These are phyloP conservation scores for Cornus controversa DNA, from an alignment of 148 eudicot species.

Conservation along the genomic window DNA sequence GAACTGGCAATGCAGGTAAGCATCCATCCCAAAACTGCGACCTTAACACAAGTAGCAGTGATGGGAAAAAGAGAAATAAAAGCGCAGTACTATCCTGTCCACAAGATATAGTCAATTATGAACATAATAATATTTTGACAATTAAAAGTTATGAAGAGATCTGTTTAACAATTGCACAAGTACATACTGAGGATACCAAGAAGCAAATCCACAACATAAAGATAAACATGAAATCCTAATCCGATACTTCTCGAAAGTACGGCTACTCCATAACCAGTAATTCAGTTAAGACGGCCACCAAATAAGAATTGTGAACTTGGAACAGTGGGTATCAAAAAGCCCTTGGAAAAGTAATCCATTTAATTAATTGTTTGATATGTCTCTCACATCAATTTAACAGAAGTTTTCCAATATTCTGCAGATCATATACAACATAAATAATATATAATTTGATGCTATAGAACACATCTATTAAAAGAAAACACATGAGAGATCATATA, in stretches of 20 bases:
- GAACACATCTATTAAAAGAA: not conserved
- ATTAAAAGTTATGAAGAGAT: too few relatives aligned
- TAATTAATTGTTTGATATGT: not conserved
- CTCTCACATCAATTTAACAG: not conserved
- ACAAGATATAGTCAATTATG: slow-evolving; percentile 13
- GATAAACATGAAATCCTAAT: not conserved
- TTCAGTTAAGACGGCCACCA: not conserved
- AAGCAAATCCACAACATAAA: not conserved
- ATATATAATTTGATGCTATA: too few relatives aligned
- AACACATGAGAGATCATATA: not conserved
- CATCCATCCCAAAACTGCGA: slow-evolving; percentile 81
- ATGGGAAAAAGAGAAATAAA: slow-evolving; percentile 84
- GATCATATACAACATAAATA: too few relatives aligned
- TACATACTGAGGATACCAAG: not conserved
- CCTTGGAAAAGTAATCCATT: not conserved
- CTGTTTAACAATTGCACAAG: not conserved
- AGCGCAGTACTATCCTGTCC: slow-evolving; percentile 86
- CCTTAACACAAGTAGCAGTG: slow-evolving; percentile 60
- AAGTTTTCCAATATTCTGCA: not conserved
- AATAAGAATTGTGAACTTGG: not conserved
- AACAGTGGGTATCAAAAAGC: not conserved
- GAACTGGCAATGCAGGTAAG: slow-evolving; percentile 95
- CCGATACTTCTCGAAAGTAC: not conserved
- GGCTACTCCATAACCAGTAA: not conserved
- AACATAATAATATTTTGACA: not conserved